These are phyloP conservation scores for Salix dunnii DNA, from an alignment of 345 rosid genomes.

Conservation along the genomic window DNA sequence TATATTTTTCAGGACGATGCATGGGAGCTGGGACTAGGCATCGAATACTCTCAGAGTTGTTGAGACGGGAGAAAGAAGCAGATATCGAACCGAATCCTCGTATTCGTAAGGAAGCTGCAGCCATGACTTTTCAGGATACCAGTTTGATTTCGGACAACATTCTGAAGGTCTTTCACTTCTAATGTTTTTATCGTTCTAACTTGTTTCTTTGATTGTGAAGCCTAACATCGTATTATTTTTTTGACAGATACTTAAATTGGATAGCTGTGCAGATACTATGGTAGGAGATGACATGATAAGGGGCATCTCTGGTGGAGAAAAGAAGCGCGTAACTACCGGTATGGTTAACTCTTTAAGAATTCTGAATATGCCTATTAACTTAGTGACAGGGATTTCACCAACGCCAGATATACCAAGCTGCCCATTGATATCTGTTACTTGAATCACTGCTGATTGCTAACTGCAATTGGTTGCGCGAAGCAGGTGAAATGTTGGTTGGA, in stretches of 20 bases:
- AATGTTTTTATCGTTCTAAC: neutral
- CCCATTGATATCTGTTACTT: too few relatives aligned
- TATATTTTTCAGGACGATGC: constrained; percentile 43
- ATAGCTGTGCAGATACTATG: constrained; percentile 40
- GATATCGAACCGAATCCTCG: constrained; percentile 40
- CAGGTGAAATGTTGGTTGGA: constrained; percentile 47
- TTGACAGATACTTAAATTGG: constrained; percentile 36
- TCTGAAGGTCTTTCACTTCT: constrained; percentile 33
- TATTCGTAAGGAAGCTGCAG: constrained; percentile 35
- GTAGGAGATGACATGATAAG: constrained; percentile 51
- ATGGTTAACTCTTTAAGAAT: neutral
- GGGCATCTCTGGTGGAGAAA: constrained; percentile 50
- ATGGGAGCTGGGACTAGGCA: constrained; percentile 40
- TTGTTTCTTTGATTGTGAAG: neutral
- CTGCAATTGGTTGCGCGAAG: neutral
- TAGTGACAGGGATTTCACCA: too few relatives aligned
- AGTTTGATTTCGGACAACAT: constrained; percentile 32
- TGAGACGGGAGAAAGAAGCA: constrained; percentile 39
- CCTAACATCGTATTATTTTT: too few relatives aligned
- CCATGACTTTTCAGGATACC: constrained; percentile 33
- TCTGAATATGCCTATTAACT: too few relatives aligned
- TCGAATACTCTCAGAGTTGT: constrained; percentile 35
- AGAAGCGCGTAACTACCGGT: constrained; percentile 47
- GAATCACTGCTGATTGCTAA: too few relatives aligned
- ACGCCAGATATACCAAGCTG: too few relatives aligned